Evolutionary conservation across 2,329 filamentous ascomycete species (phyloP).

Genomic region (Calonectria honghensis): DNA sequence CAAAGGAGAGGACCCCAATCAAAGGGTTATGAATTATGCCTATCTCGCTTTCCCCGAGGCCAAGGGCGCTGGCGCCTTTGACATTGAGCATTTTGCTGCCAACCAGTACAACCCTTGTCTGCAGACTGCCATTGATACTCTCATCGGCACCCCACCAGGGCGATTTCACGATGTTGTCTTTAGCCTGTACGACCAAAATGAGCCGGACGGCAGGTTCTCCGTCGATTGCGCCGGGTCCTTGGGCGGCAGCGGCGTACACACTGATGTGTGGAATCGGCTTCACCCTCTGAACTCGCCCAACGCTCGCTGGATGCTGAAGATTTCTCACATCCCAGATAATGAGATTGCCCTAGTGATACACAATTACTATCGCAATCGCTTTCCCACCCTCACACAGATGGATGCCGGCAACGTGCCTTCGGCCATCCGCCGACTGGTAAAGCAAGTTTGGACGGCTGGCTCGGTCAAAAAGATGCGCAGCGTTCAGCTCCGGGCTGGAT

Average conservation of each 20-base stretch:
- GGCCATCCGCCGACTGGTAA: neutral
- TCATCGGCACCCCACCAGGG: conserved; percentile 45
- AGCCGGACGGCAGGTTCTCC: neutral
- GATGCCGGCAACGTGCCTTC: neutral
- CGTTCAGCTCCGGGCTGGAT: neutral
- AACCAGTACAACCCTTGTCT: conserved; percentile 55
- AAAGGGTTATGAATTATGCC: conserved; percentile 39
- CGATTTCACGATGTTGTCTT: conserved; percentile 45
- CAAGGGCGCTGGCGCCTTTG: conserved; percentile 22
- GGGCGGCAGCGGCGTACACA: conserved; percentile 42
- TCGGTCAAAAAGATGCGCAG: neutral
- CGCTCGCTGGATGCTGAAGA: conserved; percentile 44
- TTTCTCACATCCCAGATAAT: neutral
- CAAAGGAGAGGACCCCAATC: conserved; percentile 21
- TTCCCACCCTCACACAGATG: neutral
- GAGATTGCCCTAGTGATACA: conserved; percentile 44
- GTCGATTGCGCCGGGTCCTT: conserved; percentile 32
- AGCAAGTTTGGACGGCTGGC: neutral
- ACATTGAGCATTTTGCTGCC: conserved; percentile 46
- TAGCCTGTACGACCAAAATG: conserved; percentile 42
- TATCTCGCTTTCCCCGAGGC: conserved; percentile 51
- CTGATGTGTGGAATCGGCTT: conserved; percentile 44
- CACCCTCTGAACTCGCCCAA: conserved; percentile 44
- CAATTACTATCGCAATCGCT: conserved; percentile 44
- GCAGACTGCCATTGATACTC: conserved; percentile 51